Evolutionary conservation across 371 early-diverging fungal species (phyloP), one percentile per base, ranked within the genome.

Genomic region (Batkoa obscura): DNA sequence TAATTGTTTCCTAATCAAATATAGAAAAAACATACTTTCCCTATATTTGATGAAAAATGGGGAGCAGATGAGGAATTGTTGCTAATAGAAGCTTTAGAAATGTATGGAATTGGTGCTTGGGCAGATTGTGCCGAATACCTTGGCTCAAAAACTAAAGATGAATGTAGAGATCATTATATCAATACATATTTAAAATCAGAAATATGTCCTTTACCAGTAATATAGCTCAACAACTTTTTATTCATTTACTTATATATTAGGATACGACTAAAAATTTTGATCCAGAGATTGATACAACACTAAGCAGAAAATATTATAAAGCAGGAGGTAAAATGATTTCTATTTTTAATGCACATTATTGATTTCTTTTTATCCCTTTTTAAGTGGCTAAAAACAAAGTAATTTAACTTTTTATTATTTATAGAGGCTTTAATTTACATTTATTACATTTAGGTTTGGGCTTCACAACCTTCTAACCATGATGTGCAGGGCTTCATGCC

Each of bases 401-500:
- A 34, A 4, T 30, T 35, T 9, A 9, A 31, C 52, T 5, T 6
- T 4, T 51, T 12, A 10, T 13, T 9, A 31, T 33, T 5, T 51
- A 23, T 33, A n/a, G n/a, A n/a, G n/a, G n/a, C n/a, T n/a, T n/a
- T n/a, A n/a, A n/a, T n/a, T n/a, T n/a, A n/a, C n/a, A n/a, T n/a
- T 5, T n/a, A 42, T 23, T 8, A 33, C 15, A 33, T 17, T 43
- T 32, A 50, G 23, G 23, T 39, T 3, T 50, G 33, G 47, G 56
- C 34, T 3, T 43, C 33, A 70, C 80, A 76, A 36, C 98, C 98
- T 1, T 76, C 89, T 35, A 92, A 88, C 65, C 98, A 96, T 61
- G 98, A 98, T 62, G 84, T 95, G 57, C 73, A 78, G 49, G 98
- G 97, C 3, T 99, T 89, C 63, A 97, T 99, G 98, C 96, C 98